These are phyloP conservation scores for Eucalyptus urophylla DNA, from an alignment of 345 rosid genomes.

Conservation along the genomic window DNA sequence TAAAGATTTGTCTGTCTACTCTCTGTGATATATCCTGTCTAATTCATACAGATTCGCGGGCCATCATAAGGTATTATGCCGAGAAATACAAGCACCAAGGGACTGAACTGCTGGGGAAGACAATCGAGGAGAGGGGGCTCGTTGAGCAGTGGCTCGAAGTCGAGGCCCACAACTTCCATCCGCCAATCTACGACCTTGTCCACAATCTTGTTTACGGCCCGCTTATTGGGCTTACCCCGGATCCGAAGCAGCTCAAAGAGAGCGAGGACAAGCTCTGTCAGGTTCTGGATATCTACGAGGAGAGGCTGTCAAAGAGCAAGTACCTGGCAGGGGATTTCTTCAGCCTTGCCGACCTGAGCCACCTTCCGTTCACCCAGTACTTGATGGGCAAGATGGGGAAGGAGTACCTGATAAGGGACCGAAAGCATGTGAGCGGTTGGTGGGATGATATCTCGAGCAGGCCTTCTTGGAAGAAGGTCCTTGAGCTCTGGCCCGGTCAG, in stretches of 20 bases:
- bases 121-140: slow-evolving; percentile 5
- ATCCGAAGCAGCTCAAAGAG: slow-evolving; percentile 41
- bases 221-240: slow-evolving; percentile 19
- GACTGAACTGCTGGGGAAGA: too few species aligned
- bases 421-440: slow-evolving; percentile 63
- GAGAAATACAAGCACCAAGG: too few species aligned
- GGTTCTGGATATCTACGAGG: slow-evolving; percentile 53
- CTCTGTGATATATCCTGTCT: too few species aligned
- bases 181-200: slow-evolving; percentile 22
- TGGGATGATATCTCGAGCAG: slow-evolving; percentile 56
- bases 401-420: slow-evolving; percentile 29
- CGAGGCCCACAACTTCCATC: slow-evolving; percentile 45
- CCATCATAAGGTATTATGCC: too few species aligned
- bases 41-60: too few species aligned
- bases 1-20: too few species aligned
- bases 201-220: slow-evolving; percentile 27
- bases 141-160: slow-evolving; percentile 72
- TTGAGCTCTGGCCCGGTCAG: slow-evolving; percentile 4
- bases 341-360: slow-evolving; percentile 67
- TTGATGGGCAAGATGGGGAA: slow-evolving; percentile 40
- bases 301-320: slow-evolving; percentile 43
- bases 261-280: slow-evolving; percentile 43
- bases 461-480: slow-evolving; percentile 50
- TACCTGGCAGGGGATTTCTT: slow-evolving; percentile 62
- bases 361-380: slow-evolving; percentile 49